A percentile compares a stretch with the other conserved stretches of the same genome.
phyloP scores from a whole-genome alignment of 768 basidiomycete genomes.

The Serendipita sp. region DNA sequence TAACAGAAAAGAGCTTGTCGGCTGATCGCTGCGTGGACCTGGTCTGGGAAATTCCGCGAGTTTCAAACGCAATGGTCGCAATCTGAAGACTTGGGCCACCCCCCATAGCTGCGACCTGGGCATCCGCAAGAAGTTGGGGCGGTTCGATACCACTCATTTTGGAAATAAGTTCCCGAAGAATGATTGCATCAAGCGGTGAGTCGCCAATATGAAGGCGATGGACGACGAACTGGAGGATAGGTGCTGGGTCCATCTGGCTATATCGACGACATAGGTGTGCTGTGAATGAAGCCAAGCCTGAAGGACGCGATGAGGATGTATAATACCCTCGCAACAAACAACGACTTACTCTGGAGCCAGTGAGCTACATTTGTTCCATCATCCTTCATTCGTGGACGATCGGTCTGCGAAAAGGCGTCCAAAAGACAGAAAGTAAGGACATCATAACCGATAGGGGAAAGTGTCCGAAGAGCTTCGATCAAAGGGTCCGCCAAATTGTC shows the following conservation, averaged over 20 bases:
- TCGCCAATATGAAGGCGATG: constrained; percentile 76
- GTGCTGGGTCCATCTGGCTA: constrained; percentile 54
- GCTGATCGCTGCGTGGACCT: constrained; percentile 1
- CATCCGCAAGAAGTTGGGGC: constrained; percentile 72
- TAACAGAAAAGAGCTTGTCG: constrained; percentile 23
- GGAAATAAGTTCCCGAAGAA: constrained; percentile 83
- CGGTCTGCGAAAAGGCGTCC: constrained; percentile 70
- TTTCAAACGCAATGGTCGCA: constrained; percentile 69
- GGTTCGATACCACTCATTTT: constrained; percentile 94
- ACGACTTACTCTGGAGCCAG: constrained; percentile 74
- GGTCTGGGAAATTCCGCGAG: constrained; percentile 40
- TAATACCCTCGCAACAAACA: neutral
- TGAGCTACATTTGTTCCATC: constrained; percentile 83
- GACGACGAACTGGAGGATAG: constrained; percentile 76
- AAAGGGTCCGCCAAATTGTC: constrained; percentile 84
- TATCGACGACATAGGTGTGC: constrained; percentile 84
- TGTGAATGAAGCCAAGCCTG: constrained; percentile 84
- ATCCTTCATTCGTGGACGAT: constrained; percentile 68
- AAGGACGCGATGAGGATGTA: constrained; percentile 8
- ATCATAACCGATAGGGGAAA: constrained; percentile 88
- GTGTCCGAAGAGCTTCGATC: constrained; percentile 74
- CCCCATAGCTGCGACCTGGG: constrained; percentile 79
- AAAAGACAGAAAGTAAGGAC: constrained; percentile 77
- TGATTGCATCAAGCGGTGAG: constrained; percentile 64
- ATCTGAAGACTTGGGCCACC: constrained; percentile 76